Evolutionary conservation across 805 yeast species (phyloP).

Genomic region (Kuraishia hungarica): DNA sequence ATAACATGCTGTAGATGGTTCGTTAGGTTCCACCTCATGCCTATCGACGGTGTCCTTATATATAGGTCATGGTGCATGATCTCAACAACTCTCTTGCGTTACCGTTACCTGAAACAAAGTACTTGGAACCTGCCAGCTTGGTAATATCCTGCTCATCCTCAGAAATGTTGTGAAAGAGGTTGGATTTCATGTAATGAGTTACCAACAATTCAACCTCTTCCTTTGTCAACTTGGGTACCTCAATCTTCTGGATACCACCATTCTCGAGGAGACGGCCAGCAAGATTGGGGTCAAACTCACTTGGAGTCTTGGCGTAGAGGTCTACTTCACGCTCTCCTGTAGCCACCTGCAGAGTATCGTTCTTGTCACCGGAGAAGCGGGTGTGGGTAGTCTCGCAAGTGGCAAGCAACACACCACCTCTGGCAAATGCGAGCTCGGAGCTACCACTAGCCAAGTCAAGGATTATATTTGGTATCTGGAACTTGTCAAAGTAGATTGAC

Average conservation of each 20-base stretch:
- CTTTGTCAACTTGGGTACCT: slow-evolving; percentile 33
- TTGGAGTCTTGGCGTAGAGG: slow-evolving; percentile 39
- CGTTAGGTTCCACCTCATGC: not conserved
- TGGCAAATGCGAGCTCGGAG: slow-evolving; percentile 30
- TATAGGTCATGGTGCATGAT: slow-evolving; percentile 26
- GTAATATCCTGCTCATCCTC: slow-evolving; percentile 22
- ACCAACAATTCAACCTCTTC: slow-evolving; percentile 36
- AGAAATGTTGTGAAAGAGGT: slow-evolving; percentile 25
- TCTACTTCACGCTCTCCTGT: slow-evolving; percentile 43
- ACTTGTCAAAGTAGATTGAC: slow-evolving; percentile 47
- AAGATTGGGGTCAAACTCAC: slow-evolving; percentile 45
- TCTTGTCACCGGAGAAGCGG: slow-evolving; percentile 29
- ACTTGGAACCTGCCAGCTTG: slow-evolving; percentile 36
- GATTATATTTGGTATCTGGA: slow-evolving; percentile 56
- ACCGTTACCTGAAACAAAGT: slow-evolving; percentile 55
- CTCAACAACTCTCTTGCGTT: slow-evolving; percentile 46
- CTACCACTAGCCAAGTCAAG: slow-evolving; percentile 45
- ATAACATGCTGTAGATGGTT: not conserved
- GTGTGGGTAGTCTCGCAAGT: slow-evolving; percentile 32
- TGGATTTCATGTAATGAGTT: slow-evolving; percentile 30
- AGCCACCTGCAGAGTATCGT: slow-evolving; percentile 52
- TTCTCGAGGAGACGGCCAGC: slow-evolving; percentile 34
- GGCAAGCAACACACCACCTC: slow-evolving; percentile 61
- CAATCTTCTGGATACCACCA: slow-evolving; percentile 20
- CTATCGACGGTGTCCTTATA: slow-evolving; percentile 12